A percentile compares a stretch with the other conserved stretches of the same genome.
phyloP scores from a whole-genome alignment of 306 rosid species.

The Vachellia pachyceras region DNA sequence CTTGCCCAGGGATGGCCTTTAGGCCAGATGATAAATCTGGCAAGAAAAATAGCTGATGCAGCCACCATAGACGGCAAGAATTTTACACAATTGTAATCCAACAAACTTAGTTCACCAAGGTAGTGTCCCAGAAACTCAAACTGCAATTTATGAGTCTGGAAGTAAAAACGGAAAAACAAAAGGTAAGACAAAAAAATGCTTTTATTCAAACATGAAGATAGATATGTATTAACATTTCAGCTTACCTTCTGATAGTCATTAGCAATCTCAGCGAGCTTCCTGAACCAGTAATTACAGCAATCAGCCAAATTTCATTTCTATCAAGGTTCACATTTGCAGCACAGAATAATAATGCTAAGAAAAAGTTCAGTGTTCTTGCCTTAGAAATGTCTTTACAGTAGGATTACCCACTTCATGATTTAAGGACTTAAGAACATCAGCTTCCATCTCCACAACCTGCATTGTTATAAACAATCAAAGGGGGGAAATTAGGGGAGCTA shows the following conservation, averaged over 20 bases:
- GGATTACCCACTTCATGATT: conserved; percentile 67
- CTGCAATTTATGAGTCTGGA: conserved; percentile 57
- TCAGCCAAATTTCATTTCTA: neutral
- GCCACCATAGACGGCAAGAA: conserved; percentile 85
- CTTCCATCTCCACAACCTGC: conserved; percentile 70
- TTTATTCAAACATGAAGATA: neutral
- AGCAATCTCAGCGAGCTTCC: conserved; percentile 53
- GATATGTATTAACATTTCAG: neutral
- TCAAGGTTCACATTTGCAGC: neutral
- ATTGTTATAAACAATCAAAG: conserved; percentile 1
- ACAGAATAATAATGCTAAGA: neutral
- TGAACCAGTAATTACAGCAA: conserved; percentile 30
- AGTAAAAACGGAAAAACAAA: neutral
- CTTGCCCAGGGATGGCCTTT: conserved; percentile 77
- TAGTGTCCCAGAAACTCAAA: conserved; percentile 67
- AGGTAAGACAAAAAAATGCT: neutral
- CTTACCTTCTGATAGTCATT: conserved; percentile 50
- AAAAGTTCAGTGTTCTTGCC: conserved; percentile 40
- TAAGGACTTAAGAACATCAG: conserved; percentile 58
- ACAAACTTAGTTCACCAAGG: conserved; percentile 83
- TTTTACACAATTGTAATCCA: conserved; percentile 66
- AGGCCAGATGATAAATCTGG: conserved; percentile 64
- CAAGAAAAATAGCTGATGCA: conserved; percentile 68
- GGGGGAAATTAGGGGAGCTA: neutral
- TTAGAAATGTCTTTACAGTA: conserved; percentile 59